Base-by-base conservation (phyloP, 306 rosid genomes). In the Dicorynia guianensis region DNA sequence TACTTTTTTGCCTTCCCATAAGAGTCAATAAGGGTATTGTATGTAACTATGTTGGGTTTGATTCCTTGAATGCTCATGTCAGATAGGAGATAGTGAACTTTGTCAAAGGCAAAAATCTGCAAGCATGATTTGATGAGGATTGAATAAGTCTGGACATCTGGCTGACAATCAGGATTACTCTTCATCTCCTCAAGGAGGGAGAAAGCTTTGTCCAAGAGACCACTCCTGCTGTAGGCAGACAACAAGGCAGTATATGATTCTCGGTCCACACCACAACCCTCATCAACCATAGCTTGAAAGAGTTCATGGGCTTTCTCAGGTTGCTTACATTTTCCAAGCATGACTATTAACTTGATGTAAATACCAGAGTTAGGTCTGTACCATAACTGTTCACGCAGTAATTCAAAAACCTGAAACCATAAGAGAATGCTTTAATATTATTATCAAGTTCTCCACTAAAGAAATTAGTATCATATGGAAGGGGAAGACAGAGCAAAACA, bases 321-420 rank as follows among this genome's bases (percentile, higher is more conserved):
- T 85, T 89, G 96, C 84, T 86, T 89, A 81, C 98, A 95, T 83
- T 92, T 94, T 58, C 98, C 97, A 80, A 94, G 97, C 96, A 95
- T 92, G 72, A 95, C 96, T 54, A 95, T 92, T 50, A 92, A 81
- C 86, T 90, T 95, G 54, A 90, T 78, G 82, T 90, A 95, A 66
- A 95, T 71, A 80, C 91, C 93, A 42, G 92, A 4, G 53, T 86
- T 73, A 57, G 97, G 96, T 67, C 82, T 88, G 80, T 92, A 95
- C 98, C 98, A 95, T 25, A 90, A 72, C 81, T 92, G 98, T 83
- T 95, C 92, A n/a, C 80, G 90, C 35, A 92, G 80, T 50, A 92
- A 82, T 64, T 87, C 96, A 80, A 95, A 92, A 85, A 90, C 87
- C 96, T 94, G 93, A 66, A 87, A 72, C 77, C 85, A 76, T 10